phyloP scores from a whole-genome alignment of 2,329 filamentous ascomycete species.

The Colletotrichum euphorbiae region DNA sequence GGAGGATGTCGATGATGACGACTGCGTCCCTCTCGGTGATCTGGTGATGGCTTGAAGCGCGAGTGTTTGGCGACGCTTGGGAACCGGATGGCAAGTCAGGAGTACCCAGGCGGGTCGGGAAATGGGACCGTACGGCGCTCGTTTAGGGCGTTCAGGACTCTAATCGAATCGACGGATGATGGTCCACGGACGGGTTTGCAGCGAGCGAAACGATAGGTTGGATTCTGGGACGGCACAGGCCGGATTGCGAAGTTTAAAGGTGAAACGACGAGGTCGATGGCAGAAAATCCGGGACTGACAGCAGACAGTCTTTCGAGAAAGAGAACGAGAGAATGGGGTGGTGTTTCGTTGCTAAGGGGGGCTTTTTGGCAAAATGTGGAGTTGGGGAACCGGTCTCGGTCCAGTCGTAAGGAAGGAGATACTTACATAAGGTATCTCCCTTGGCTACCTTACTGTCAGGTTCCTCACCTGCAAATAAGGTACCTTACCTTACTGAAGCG shows the following conservation, averaged over 20 bases:
- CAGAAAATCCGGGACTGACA: constrained; percentile 39
- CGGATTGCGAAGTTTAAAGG: constrained; percentile 40
- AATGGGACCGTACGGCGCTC: constrained; percentile 19
- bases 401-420: constrained; percentile 20
- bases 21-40: constrained; percentile 12
- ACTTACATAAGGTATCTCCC: constrained; percentile 2
- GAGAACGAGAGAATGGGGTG: constrained; percentile 39
- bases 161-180: not conserved
- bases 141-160: not conserved
- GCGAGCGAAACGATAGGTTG: constrained; percentile 37
- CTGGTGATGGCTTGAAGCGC: constrained; percentile 33
- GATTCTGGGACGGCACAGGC: constrained; percentile 39
- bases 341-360: constrained; percentile 41
- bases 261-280: constrained; percentile 40
- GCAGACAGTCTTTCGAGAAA: constrained; percentile 40
- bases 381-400: constrained; percentile 38
- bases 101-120: constrained; percentile 22
- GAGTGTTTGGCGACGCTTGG: constrained; percentile 10
- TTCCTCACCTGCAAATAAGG: not conserved
- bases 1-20: constrained; percentile 14
- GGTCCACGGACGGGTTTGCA: constrained; percentile 17
- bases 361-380: constrained; percentile 40
- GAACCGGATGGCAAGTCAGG: constrained; percentile 27
- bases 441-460: not conserved
- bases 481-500: no score